These are phyloP conservation scores for Eremothecium coryli DNA, from an alignment of 1,139 yeast genomes.

Conservation along the genomic window DNA sequence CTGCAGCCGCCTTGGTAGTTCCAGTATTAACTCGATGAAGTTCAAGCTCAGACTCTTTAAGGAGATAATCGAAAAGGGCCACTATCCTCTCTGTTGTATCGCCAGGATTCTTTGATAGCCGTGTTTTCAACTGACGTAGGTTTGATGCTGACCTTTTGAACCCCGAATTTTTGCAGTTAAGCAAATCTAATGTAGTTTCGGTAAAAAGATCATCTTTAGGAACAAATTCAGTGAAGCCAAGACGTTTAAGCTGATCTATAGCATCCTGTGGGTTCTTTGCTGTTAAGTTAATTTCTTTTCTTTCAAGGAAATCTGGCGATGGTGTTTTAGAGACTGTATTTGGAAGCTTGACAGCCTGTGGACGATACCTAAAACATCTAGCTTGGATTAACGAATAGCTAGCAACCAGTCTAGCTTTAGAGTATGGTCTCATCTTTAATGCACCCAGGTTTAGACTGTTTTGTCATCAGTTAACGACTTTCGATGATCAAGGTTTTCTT, in stretches of 20 bases:
- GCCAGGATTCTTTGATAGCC: slow-evolving; percentile 7
- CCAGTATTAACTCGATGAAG: slow-evolving; percentile 14
- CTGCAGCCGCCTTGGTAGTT: background rate
- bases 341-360: too few relatives aligned
- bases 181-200: slow-evolving; percentile 16
- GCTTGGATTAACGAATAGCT: too few relatives aligned
- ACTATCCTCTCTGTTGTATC: slow-evolving; percentile 9
- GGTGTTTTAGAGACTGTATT: too few relatives aligned
- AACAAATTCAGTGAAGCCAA: slow-evolving; percentile 15
- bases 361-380: too few relatives aligned
- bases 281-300: too few relatives aligned
- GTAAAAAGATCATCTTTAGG: slow-evolving; percentile 12
- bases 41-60: slow-evolving; percentile 21
- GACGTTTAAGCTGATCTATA: slow-evolving; percentile 5
- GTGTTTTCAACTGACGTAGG: slow-evolving; percentile 11
- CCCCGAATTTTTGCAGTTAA: slow-evolving; percentile 16
- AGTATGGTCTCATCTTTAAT: too few relatives aligned
- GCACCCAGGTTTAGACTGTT: too few relatives aligned
- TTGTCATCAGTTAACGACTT: too few relatives aligned
- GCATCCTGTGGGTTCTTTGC: background rate
- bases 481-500: too few relatives aligned
- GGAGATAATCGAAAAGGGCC: slow-evolving; percentile 17
- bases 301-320: too few relatives aligned
- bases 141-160: slow-evolving; percentile 20
- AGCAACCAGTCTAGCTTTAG: too few relatives aligned